Evolutionary conservation across 78 protist species (phyloP), one percentile per base, ranked within the genome.

Genomic region (Dictyostelium purpureum): DNA sequence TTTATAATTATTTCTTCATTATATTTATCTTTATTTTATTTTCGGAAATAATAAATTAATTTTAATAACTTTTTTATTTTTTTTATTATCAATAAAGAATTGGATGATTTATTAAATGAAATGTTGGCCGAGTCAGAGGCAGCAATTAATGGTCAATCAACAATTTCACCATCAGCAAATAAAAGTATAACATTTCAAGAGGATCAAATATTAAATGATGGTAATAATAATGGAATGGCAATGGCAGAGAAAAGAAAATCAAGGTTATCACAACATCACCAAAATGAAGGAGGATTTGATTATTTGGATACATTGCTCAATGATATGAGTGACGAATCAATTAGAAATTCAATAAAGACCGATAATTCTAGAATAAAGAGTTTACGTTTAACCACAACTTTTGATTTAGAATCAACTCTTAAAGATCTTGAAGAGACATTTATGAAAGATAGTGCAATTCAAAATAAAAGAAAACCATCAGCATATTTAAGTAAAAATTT

Each of bases 351-450:
- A 38, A 35, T 66, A 21, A 73, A 73, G 47, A n/a, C 77, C 4
- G 92, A 85, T 85, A 73, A 85, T 40, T 24, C 92, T 4, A 77
- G 92, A 57, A 73, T 85, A 12, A 85, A 85, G 26, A 26, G 65
- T 35, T 24, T 85, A 35, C 42, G 92, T 40, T 43, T 85, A 18
- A 85, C 92, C 1, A 73, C 92, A 31, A 70, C 80, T 0, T 85
- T 66, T 70, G 92, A 85, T 73, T 35, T 85, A 6, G 92, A 85
- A 47, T 49, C 83, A 10, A 85, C 92, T 37, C 52, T 85, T n/a
- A 85, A 67, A 74, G 92, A 85, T 26, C 47, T 85, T 21, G 92
- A 85, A 61, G 81, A 75, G 35, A 54, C 92, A 9, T 85, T 85
- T 38, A 56, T 56, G 24, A 67, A 74, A 57, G 67, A 70, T n/a